These are phyloP conservation scores for Barnettozyma sp. DNA, from an alignment of 805 yeast species.

Conservation along the genomic window DNA sequence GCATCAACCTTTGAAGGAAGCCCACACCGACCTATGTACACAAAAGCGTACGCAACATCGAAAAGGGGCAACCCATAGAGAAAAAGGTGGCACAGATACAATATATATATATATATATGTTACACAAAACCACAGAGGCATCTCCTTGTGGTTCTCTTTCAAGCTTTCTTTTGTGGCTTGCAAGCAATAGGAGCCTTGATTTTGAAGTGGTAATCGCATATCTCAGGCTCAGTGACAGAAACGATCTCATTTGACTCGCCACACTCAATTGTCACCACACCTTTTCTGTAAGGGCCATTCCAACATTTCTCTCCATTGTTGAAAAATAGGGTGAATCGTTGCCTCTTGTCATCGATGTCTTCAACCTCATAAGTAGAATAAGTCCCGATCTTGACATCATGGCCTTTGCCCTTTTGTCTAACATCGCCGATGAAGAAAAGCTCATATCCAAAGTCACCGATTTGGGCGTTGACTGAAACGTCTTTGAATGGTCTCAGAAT, in stretches of 20 bases:
- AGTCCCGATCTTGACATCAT: conserved; percentile 45
- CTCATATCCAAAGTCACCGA: conserved; percentile 68
- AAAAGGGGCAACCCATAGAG: not conserved
- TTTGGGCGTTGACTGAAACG: conserved; percentile 38
- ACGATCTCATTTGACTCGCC: conserved; percentile 50
- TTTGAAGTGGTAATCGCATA: conserved; percentile 66
- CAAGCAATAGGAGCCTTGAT: conserved; percentile 38
- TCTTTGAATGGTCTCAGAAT: conserved; percentile 53
- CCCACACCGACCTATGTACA: not conserved
- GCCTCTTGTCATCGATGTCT: conserved; percentile 27
- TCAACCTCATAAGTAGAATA: conserved; percentile 24
- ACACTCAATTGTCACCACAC: conserved; percentile 57
- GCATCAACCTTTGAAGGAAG: too few relatives aligned
- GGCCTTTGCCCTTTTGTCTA: conserved; percentile 47
- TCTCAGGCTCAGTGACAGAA: conserved; percentile 82
- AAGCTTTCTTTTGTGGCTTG: too few relatives aligned
- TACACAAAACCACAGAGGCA: too few relatives aligned
- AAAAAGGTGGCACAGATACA: too few relatives aligned
- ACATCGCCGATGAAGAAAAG: conserved; percentile 51
- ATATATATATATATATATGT: too few relatives aligned
- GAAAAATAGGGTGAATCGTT: conserved; percentile 35
- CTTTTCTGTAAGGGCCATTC: conserved; percentile 87
- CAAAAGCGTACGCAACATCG: too few relatives aligned
- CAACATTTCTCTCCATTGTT: conserved; percentile 75
- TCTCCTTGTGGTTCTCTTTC: too few relatives aligned